phyloP scores from a whole-genome alignment of 2,329 filamentous ascomycete species.

The Lizonia empirigonia region DNA sequence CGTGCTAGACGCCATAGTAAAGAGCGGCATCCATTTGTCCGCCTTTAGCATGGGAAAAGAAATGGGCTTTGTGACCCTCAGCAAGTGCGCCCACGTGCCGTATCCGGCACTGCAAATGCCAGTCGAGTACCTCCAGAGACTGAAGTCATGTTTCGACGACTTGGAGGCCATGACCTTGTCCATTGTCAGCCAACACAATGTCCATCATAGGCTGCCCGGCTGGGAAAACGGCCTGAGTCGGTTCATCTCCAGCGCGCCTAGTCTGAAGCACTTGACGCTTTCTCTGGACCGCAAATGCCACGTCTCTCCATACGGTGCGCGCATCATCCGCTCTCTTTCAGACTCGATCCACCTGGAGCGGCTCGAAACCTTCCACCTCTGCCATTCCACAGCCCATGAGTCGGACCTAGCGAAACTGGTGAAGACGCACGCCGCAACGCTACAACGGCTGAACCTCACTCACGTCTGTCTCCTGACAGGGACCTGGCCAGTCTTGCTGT shows the following conservation, averaged over 20 bases:
- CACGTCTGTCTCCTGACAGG: constrained; percentile 21
- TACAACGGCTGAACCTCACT: constrained; percentile 21
- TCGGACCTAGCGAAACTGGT: constrained; percentile 24
- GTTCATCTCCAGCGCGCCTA: constrained; percentile 28
- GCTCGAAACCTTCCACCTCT: constrained; percentile 24
- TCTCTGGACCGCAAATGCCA: constrained; percentile 23
- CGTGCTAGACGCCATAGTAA: constrained; percentile 28
- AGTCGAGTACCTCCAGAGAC: constrained; percentile 12
- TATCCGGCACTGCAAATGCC: constrained; percentile 25
- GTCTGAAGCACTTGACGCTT: constrained; percentile 26
- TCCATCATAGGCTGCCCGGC: constrained; percentile 20
- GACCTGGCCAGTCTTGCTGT: constrained; percentile 22
- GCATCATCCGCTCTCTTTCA: constrained; percentile 25
- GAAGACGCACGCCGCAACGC: constrained; percentile 19
- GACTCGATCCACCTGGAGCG: constrained; percentile 14
- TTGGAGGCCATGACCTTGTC: constrained; percentile 29
- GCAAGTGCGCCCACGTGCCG: constrained; percentile 21
- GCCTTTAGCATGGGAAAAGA: constrained; percentile 31
- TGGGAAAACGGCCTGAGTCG: constrained; percentile 31
- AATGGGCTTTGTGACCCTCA: constrained; percentile 6
- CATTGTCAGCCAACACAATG: constrained; percentile 20
- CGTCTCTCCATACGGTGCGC: constrained; percentile 21
- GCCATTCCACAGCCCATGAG: constrained; percentile 23
- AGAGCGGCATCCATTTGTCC: constrained; percentile 26
- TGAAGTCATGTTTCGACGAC: constrained; percentile 19